Percentiles rank a stretch among this genome's conserved stretches.
Evolutionary conservation across 805 yeast genomes (phyloP).

Genomic region (Isabelozyma heimii): DNA sequence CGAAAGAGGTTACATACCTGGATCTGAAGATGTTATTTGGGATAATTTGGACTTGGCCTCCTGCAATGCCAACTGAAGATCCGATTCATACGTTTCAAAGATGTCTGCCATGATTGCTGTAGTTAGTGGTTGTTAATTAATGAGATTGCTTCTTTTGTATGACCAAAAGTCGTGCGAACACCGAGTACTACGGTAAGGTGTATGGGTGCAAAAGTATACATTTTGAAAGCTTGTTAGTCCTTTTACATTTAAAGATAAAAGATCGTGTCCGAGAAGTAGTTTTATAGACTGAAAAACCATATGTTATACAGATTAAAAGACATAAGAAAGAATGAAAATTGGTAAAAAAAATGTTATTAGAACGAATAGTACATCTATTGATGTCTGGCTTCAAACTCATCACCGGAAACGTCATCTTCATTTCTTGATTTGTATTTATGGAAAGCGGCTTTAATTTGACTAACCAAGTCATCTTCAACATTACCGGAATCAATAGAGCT

Average conservation of each 20-base stretch:
- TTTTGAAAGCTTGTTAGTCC: too few relatives aligned
- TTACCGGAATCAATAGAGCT: slow-evolving; percentile 27
- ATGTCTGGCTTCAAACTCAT: slow-evolving; percentile 54
- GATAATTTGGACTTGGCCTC: slow-evolving; percentile 68
- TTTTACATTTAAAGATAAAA: too few relatives aligned
- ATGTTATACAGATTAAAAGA: neutral
- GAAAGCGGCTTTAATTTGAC: slow-evolving; percentile 36
- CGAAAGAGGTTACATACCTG: slow-evolving; percentile 26
- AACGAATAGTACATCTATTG: neutral
- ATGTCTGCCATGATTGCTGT: slow-evolving; percentile 43
- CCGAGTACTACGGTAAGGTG: neutral
- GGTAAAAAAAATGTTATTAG: neutral
- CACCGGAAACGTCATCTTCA: slow-evolving; percentile 43
- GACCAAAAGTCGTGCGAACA: neutral
- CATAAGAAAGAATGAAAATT: neutral
- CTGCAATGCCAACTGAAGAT: slow-evolving; percentile 64
- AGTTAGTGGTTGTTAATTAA: neutral
- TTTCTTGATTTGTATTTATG: slow-evolving; percentile 24
- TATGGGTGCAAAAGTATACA: too few relatives aligned
- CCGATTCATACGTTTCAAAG: slow-evolving; percentile 65
- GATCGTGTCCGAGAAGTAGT: too few relatives aligned
- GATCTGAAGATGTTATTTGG: slow-evolving; percentile 47
- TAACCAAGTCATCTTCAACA: slow-evolving; percentile 31
- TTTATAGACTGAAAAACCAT: neutral
- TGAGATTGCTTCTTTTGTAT: neutral